Base-by-base conservation (phyloP, 2,329 filamentous ascomycete species). In the Coniochaeta pulveracea region DNA sequence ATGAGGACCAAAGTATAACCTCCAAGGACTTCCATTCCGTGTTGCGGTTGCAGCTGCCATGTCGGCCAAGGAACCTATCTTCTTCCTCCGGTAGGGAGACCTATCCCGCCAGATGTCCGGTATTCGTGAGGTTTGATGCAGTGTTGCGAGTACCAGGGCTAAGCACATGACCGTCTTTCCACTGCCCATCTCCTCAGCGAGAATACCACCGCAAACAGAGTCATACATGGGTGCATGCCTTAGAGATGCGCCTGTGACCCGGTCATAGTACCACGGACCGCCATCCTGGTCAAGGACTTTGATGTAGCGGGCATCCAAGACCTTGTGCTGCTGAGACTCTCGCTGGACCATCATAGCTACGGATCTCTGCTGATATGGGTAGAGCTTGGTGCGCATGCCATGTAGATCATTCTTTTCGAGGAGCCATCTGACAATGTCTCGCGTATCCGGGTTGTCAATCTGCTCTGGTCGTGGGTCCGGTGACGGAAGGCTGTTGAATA, bases 91-190 rank as follows among this genome's bases (percentile, higher is more conserved):
- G 43, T 45, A 56, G 29, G 48, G 60, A 25, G 56, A 43, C 32
- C 63, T 47, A 36, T 53, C 40, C 37, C 67, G 58, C 47, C 80
- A 72, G 34, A 78, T 52, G 3, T 76, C 66, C 2, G 88, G 80
- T 4, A 80, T 69, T 12, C 64, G 57, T 5, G 84, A 72, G 9
- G 76, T 69, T 40, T 88, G 70, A 19, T 76, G 64, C 44, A 72
- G 76, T 0, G 85, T 93, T 3, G 85, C 78, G 17, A 93, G 61
- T 24, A 95, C 76, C 3, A 85, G 58, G 6, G 80, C 67, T 12
- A 96, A 58, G 41, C 82, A 89, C 9, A 95, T 93, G 17, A 95
- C 57, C 0, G 89, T 95, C 59, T 95, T 96, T 0, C 89, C 88
- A 0, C 71, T 60, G 5, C 80, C 80, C 82, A 88, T 88, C 41